Evolutionary conservation across 148 eudicot species (phyloP), one percentile per base, ranked within the genome.

Genomic region (Suaeda aralocaspica): DNA sequence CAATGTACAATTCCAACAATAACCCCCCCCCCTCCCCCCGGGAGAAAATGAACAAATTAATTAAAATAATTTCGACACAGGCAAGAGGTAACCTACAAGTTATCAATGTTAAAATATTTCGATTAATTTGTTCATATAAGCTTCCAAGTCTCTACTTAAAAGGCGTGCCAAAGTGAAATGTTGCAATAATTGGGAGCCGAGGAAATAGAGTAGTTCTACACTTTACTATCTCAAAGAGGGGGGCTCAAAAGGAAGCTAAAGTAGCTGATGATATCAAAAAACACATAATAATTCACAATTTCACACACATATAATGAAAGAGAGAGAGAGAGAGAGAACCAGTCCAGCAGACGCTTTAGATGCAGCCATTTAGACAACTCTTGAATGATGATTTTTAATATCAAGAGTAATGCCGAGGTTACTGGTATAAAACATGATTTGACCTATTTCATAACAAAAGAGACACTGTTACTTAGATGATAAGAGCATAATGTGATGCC

Each of bases 311-410:
- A 62, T 25, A 18, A 4, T 13, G 6, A 22, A 55, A 48, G 15
- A 29, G 22, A 62, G 33, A 18, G 22, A 58, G n/a, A 48, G 65
- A 36, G 28, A 49, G n/a, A 65, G 42, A 68, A 91, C 98, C 97
- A 89, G 65, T 77, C 92, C 92, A 60, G 66, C 72, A 74, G 87
- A 81, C 28, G 96, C 81, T 84, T 83, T 89, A 34, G 97, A 87
- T 81, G 97, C 72, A 94, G 79, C 98, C 97, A 94, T 79, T 94
- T 94, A 36, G 97, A 84, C 75, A 91, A 73, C 83, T 94, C 85
- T 94, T 94, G 82, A 79, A 78, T 48, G 98, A 91, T 55, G 98
- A 91, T 89, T 94, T 76, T 86, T 87, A 46, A 94, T 85, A 82
- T 91, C 97, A 64, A 94, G 84, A 59, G 88, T 87, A 58, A 84